Percentiles rank a stretch among this genome's conserved stretches.
Conservation (phyloP, 495 filamentous ascomycete genomes). For the Articulospora tetracladia region DNA sequence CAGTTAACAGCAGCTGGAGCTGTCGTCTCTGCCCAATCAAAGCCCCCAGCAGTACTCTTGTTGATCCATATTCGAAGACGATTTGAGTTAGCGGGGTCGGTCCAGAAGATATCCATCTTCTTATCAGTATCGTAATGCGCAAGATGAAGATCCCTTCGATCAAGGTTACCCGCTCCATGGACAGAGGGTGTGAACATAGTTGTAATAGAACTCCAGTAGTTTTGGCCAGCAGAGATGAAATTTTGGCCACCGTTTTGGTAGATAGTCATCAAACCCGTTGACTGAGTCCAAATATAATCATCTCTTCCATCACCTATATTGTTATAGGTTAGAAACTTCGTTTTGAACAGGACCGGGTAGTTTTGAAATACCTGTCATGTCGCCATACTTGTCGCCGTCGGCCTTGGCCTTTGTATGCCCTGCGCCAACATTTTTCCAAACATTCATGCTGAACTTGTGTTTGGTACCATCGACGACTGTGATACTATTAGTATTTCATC, state of each 20-base stretch:
- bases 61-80: not conserved
- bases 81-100: not conserved
- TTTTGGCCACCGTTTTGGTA: not conserved
- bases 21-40: not conserved
- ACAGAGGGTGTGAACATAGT: not conserved
- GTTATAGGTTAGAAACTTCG: not conserved
- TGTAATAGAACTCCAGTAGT: not conserved
- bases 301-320: slow-evolving; percentile 4
- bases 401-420: not conserved
- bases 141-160: not conserved
- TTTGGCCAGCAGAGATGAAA: not conserved
- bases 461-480: not conserved
- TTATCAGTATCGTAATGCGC: not conserved
- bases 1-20: not conserved
- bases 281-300: not conserved
- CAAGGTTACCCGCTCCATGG: not conserved
- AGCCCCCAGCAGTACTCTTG: not conserved
- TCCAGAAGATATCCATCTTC: not conserved
- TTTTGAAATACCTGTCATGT: slow-evolving; percentile 5
- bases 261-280: not conserved
- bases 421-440: not conserved
- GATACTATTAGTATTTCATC: not conserved
- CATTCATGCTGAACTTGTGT: not conserved
- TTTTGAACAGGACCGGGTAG: not conserved
- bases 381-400: not conserved